Percentiles rank a stretch among this genome's conserved stretches.
Evolutionary conservation across 1,284 basidiomycete genomes (phyloP).

Genomic region (Veloporphyrellus conicus): DNA sequence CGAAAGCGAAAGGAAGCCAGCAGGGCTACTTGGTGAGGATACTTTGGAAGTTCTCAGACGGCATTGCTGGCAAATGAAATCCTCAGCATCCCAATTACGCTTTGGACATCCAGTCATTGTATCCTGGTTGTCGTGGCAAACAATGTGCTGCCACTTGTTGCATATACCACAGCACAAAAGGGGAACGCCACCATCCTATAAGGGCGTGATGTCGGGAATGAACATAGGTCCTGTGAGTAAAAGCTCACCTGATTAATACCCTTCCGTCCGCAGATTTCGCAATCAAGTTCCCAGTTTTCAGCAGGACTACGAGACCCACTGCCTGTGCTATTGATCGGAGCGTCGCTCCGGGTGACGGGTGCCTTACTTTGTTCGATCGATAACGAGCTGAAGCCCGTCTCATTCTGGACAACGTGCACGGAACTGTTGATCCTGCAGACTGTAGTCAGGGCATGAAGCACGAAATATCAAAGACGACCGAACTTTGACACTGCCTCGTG

Average conservation of each 20-base stretch:
- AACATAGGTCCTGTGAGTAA: slow-evolving; percentile 1
- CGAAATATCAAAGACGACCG: slow-evolving; percentile 1
- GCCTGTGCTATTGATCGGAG: slow-evolving; percentile 29
- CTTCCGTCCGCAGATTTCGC: slow-evolving; percentile 71
- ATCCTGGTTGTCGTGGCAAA: slow-evolving; percentile 70
- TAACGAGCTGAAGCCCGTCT: not conserved
- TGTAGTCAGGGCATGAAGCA: slow-evolving; percentile 14
- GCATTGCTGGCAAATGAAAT: slow-evolving; percentile 60
- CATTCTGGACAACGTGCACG: slow-evolving; percentile 3
- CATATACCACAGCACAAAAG: slow-evolving; percentile 79
- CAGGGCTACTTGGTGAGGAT: slow-evolving; percentile 9
- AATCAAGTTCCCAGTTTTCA: slow-evolving; percentile 79
- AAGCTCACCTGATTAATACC: slow-evolving; percentile 64
- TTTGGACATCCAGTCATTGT: slow-evolving; percentile 50
- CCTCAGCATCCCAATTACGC: slow-evolving; percentile 69
- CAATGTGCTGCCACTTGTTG: slow-evolving; percentile 78
- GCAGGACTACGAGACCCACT: slow-evolving; percentile 46
- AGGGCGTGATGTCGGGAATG: slow-evolving; percentile 6
- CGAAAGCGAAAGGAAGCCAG: slow-evolving; percentile 10
- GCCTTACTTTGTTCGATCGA: slow-evolving; percentile 4
- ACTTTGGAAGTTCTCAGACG: slow-evolving; percentile 18
- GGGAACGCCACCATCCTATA: slow-evolving; percentile 68
- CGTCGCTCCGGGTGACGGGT: not conserved
- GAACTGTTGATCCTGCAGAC: slow-evolving; percentile 13
- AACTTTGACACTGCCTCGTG: slow-evolving; percentile 14